Evolutionary conservation across 225 moss, liverwort and hornwort genomes (phyloP), one percentile per base, ranked within the genome.

Genomic region (Sphagnum contortum): DNA sequence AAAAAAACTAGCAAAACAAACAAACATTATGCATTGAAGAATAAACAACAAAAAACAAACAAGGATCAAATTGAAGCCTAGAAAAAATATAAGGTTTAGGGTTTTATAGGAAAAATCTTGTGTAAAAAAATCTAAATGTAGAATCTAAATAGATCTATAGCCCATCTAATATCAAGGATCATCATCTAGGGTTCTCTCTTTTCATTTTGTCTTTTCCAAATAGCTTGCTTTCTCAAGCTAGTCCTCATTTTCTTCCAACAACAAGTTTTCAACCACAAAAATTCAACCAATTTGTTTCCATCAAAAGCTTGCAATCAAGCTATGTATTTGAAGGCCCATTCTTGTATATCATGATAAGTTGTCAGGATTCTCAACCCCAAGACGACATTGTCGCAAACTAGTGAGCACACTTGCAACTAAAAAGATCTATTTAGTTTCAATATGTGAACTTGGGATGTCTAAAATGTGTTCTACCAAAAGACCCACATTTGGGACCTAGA

Each of bases 401-500:
- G 2, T 12, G 58, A 59, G 14, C 5, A 59, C 11, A 59, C 58
- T 2, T 59, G 2, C 58, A 59, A 59, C 58, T 59, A 12, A 59
- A 2, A 59, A 59, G 11, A 2, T 59, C 58, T n/a, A 8, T 2
- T 59, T 12, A n/a, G 2, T 59, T 2, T 59, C 14, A 2, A 58
- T 58, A 4, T 58, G 58, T 5, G 14, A 58, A 58, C 58, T 12
- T 5, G 4, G 58, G 14, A 58, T 58, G 58, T 29, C 14, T 5
- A 58, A 12, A 8, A 59, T 12, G 0, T 59, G 58, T 59, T 29
- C 1, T 5, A n/a, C 58, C 12, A 59, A n/a, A 59, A 59, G 12
- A 59, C 58, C 58, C 11, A 59, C 58, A 59, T 59, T 59, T 59
- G 58, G 7, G 58, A 59, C 58, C 58, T 7, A 8, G 58, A 8